Conservation (phyloP, 768 basidiomycete genomes). For the Leccinum arenicola region DNA sequence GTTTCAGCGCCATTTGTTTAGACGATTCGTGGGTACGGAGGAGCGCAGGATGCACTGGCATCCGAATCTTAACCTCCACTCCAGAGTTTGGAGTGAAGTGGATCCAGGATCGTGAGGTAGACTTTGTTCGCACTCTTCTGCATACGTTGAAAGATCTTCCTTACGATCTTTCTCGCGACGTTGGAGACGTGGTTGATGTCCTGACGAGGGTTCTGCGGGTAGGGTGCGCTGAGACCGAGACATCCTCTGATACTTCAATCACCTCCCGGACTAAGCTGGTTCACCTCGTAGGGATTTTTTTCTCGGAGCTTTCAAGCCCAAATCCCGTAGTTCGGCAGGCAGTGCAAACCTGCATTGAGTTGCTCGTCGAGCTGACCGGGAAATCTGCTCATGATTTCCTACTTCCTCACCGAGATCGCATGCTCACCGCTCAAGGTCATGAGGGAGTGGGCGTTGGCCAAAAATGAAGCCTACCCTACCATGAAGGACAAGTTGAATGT, state of each 20-base stretch:
- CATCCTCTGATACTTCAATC: slow-evolving; percentile 41
- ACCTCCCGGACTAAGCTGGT: slow-evolving; percentile 53
- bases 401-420: slow-evolving; percentile 78
- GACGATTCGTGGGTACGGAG: slow-evolving; percentile 91
- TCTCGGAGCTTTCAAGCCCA: slow-evolving; percentile 87
- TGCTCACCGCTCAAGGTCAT: slow-evolving; percentile 54
- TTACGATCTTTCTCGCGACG: slow-evolving; percentile 78
- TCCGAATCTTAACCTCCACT: slow-evolving; percentile 76
- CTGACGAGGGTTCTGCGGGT: slow-evolving; percentile 64
- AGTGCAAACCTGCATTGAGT: slow-evolving; percentile 74
- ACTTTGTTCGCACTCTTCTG: slow-evolving; percentile 85
- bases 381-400: slow-evolving; percentile 78
- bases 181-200: slow-evolving; percentile 76
- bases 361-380: slow-evolving; percentile 71
- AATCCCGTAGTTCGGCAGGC: slow-evolving; percentile 83
- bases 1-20: slow-evolving; percentile 83
- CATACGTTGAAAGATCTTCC: slow-evolving; percentile 95
- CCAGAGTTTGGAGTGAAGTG: slow-evolving; percentile 72
- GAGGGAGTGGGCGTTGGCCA: too few species aligned
- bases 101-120: slow-evolving; percentile 84
- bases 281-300: slow-evolving; percentile 78
- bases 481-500: too few species aligned
- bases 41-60: slow-evolving; percentile 84
- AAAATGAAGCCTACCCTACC: too few species aligned
- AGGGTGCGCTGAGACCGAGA: slow-evolving; percentile 50